These are phyloP conservation scores for Aspergillus fumigatiaffinis DNA, from an alignment of 2,329 filamentous ascomycete genomes.

Conservation along the genomic window DNA sequence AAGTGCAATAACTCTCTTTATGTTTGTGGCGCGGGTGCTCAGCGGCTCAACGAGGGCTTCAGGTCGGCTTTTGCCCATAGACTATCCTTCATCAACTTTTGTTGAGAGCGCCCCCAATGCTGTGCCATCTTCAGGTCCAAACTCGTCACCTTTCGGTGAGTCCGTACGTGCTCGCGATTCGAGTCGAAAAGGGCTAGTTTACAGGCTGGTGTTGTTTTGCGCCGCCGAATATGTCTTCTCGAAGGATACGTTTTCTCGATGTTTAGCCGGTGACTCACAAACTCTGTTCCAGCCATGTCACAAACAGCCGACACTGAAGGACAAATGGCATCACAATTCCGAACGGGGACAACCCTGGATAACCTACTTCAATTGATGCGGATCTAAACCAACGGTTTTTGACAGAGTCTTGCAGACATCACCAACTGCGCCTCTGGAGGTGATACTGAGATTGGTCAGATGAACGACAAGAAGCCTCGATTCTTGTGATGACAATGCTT, in stretches of 20 bases:
- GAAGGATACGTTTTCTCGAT: background rate
- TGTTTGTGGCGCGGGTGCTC: slow-evolving; percentile 9
- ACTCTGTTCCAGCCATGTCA: slow-evolving; percentile 3
- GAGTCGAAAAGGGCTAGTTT: slow-evolving; percentile 9
- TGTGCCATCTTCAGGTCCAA: slow-evolving; percentile 7
- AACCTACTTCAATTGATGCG: slow-evolving; percentile 2
- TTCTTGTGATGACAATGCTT: slow-evolving; percentile 19
- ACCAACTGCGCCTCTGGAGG: slow-evolving; percentile 25
- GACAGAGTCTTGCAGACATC: slow-evolving; percentile 16
- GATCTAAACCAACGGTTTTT: background rate
- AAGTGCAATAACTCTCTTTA: slow-evolving; percentile 2
- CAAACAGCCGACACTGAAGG: slow-evolving; percentile 1
- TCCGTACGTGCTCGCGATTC: background rate
- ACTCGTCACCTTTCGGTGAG: slow-evolving; percentile 4
- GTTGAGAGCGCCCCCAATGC: slow-evolving; percentile 8
- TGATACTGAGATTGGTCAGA: slow-evolving; percentile 15
- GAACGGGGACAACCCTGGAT: background rate
- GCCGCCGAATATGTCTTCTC: slow-evolving; percentile 7
- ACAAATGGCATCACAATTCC: background rate
- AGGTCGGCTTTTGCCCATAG: slow-evolving; percentile 1
- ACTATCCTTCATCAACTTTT: background rate
- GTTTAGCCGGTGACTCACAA: background rate
- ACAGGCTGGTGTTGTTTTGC: slow-evolving; percentile 16
- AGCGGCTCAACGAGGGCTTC: slow-evolving; percentile 12
- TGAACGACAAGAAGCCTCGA: slow-evolving; percentile 6